phyloP scores from a whole-genome alignment of 495 filamentous ascomycete genomes.

The Neurospora sp. region DNA sequence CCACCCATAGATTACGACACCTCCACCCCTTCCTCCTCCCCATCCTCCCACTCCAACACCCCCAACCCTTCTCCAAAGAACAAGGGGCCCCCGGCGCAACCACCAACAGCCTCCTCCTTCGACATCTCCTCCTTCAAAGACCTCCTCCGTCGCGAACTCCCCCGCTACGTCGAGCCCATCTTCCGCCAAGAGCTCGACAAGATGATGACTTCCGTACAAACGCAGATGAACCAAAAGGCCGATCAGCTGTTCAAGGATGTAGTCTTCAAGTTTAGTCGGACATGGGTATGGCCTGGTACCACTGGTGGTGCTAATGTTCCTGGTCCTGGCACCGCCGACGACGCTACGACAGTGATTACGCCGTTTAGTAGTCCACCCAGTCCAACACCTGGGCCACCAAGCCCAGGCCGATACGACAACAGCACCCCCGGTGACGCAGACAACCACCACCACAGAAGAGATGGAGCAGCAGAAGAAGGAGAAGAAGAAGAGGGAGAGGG shows the following conservation, averaged over 20 bases:
- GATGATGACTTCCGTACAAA: slow-evolving; percentile 8
- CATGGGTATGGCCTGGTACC: neutral
- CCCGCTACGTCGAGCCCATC: slow-evolving; percentile 5
- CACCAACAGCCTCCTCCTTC: neutral
- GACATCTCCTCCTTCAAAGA: slow-evolving; percentile 1
- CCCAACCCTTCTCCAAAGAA: neutral
- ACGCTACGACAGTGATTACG: neutral
- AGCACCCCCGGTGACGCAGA: neutral
- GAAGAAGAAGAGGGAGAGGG: neutral
- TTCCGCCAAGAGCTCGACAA: slow-evolving; percentile 17
- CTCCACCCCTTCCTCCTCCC: neutral
- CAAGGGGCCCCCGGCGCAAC: no score
- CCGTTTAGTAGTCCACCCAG: neutral
- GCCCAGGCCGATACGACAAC: neutral
- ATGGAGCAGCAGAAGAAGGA: neutral
- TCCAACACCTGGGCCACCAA: neutral
- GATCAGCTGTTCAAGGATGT: slow-evolving; percentile 11
- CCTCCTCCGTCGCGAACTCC: slow-evolving; percentile 13
- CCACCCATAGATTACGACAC: neutral
- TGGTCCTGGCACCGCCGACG: neutral
- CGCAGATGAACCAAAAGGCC: slow-evolving; percentile 9
- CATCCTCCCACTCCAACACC: neutral
- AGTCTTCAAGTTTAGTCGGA: slow-evolving; percentile 9
- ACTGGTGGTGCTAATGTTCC: neutral
- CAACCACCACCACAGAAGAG: neutral